Conservation (phyloP, 345 rosid genomes). For the Trapa bicornis region DNA sequence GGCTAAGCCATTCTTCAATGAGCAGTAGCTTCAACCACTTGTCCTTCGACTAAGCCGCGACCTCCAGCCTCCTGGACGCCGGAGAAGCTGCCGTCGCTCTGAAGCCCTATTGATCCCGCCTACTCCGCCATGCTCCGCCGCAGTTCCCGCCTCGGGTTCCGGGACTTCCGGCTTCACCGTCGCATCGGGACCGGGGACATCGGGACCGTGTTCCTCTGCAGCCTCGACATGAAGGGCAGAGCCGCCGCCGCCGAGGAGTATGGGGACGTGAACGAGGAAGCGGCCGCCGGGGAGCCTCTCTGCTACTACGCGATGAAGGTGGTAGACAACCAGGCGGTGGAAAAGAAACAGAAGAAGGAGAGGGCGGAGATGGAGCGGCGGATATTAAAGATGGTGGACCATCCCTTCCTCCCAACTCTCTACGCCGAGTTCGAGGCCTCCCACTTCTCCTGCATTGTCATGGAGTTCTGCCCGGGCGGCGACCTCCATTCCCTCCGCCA, state of each 20-base stretch:
- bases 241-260: too few species aligned
- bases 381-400: slow-evolving; percentile 80
- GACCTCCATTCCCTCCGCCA: slow-evolving; percentile 78
- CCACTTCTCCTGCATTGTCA: slow-evolving; percentile 75
- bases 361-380: slow-evolving; percentile 79
- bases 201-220: slow-evolving; percentile 82
- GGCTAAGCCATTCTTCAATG: slow-evolving; percentile 33
- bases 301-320: slow-evolving; percentile 73
- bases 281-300: background rate
- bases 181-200: slow-evolving; percentile 86
- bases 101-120: slow-evolving; percentile 41
- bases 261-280: slow-evolving; percentile 14
- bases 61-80: background rate
- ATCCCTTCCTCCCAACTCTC: slow-evolving; percentile 81
- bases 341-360: slow-evolving; percentile 57
- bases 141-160: slow-evolving; percentile 33
- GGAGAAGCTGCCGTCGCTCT: slow-evolving; percentile 1
- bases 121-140: slow-evolving; percentile 61
- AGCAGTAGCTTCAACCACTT: slow-evolving; percentile 64
- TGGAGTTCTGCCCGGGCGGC: slow-evolving; percentile 95
- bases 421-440: slow-evolving; percentile 86
- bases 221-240: slow-evolving; percentile 16
- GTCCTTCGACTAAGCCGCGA: slow-evolving; percentile 38
- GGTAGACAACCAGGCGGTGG: slow-evolving; percentile 62
- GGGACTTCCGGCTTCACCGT: slow-evolving; percentile 64